phyloP scores from a whole-genome alignment of 2,329 filamentous ascomycete genomes.

The Claviceps digitariae region DNA sequence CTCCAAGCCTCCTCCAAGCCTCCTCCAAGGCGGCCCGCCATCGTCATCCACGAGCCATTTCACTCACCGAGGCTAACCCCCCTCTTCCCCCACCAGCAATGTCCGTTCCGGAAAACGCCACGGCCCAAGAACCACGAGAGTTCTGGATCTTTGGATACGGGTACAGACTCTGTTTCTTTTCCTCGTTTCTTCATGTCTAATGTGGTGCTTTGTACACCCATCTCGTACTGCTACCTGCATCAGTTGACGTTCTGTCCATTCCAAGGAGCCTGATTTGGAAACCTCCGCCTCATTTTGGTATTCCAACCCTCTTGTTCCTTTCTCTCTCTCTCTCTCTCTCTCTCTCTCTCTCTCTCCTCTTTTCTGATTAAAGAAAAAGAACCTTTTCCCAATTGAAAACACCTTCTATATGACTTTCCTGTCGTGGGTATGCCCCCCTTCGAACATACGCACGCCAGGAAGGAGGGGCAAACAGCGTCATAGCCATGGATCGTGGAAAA shows the following conservation, averaged over 20 bases:
- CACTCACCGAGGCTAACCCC: no score
- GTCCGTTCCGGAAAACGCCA: conserved; percentile 6
- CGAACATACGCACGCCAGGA: background rate
- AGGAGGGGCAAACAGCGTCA: no score
- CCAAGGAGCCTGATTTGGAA: conserved; percentile 88
- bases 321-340: background rate
- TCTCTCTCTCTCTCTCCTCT: background rate
- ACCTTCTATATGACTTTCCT: background rate
- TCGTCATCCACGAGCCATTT: no score
- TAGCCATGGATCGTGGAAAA: no score
- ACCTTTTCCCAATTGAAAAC: background rate
- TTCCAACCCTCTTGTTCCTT: background rate
- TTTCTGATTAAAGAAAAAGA: no score
- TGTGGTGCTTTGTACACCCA: background rate
- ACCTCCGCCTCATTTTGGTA: conserved; percentile 90
- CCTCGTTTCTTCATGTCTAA: background rate
- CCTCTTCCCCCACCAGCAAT: background rate
- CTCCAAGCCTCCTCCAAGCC: no score
- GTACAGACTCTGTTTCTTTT: conserved; percentile 36
- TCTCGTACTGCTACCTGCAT: background rate
- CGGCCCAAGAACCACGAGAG: conserved; percentile 32
- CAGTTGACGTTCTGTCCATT: background rate
- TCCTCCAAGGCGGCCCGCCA: no score
- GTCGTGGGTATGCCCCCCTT: background rate
- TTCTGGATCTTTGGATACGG: conserved; percentile 98